These are phyloP conservation scores for Phytophthora lateralis DNA, from an alignment of 352 stramenopile species.

Conservation along the genomic window DNA sequence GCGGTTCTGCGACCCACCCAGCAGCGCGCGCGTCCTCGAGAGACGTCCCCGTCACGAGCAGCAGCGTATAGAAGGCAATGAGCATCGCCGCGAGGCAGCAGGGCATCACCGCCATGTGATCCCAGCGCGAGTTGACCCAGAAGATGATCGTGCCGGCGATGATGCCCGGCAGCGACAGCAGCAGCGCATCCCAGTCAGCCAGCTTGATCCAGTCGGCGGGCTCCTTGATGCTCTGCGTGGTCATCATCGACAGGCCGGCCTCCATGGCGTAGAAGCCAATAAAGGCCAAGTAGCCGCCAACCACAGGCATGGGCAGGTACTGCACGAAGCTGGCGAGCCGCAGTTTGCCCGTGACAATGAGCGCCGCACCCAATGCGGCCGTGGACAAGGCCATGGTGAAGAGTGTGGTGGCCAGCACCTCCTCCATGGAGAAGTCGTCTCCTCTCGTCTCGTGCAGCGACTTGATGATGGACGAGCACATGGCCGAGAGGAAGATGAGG, in stretches of 20 bases:
- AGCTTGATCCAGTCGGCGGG: conserved; percentile 86
- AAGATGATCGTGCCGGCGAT: conserved; percentile 86
- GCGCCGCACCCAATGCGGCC: conserved; percentile 89
- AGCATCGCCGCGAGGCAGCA: conserved; percentile 91
- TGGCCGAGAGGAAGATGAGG: conserved; percentile 98
- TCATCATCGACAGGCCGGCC: conserved; percentile 88
- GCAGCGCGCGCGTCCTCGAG: conserved; percentile 91
- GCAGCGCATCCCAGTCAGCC: conserved; percentile 69
- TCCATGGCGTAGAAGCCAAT: conserved; percentile 94
- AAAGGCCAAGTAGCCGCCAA: conserved; percentile 98
- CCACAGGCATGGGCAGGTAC: conserved; percentile 50
- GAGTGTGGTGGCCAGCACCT: conserved; percentile 93
- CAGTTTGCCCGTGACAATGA: conserved; percentile 96
- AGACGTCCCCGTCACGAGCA: conserved; percentile 76
- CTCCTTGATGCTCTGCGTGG: conserved; percentile 90
- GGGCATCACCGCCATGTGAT: conserved; percentile 87
- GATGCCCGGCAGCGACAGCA: conserved; percentile 89
- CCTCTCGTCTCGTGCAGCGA: conserved; percentile 67
- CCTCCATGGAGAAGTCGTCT: conserved; percentile 71
- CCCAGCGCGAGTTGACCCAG: conserved; percentile 75
- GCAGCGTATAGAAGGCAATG: conserved; percentile 76
- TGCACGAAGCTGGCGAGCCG: conserved; percentile 96
- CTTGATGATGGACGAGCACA: conserved; percentile 91
- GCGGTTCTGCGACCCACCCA: conserved; percentile 92
- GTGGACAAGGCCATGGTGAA: conserved; percentile 94